Evolutionary conservation across 2,329 filamentous ascomycete species (phyloP), one percentile per base, ranked within the genome.

Genomic region (Colletotrichum orbiculare): DNA sequence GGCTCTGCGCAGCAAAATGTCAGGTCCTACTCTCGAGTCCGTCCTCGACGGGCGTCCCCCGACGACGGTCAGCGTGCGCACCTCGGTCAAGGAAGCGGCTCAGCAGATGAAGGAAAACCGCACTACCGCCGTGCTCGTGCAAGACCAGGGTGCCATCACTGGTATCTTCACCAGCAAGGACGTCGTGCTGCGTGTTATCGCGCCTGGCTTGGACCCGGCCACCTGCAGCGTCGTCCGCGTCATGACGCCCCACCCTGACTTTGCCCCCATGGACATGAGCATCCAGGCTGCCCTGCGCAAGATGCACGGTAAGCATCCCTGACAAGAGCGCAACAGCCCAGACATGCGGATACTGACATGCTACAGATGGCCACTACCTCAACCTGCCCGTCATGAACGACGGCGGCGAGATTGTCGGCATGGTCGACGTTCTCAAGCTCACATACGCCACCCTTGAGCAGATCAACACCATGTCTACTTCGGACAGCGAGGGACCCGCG

Each of bases 131-230:
- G 91, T 99, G 46, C 83, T 99, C 63, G 96, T 99, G 13, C 94
- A 97, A 80, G 96, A 99, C 77, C 93, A 97, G 78, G 94, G 95
- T 59, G 93, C 94, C 47, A 98, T 99, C 75, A 99, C 96, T 58
- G 96, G 96, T 80, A 99, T 99, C 75, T 99, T 99, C 77, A 99
- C 96, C 65, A 98, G 96, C 83, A 99, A 99, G 83, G 96, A 99
- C 81, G 95, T 99, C 54, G 96, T 99, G 64, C 86, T 99, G 64
- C 93, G 96, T 78, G 96, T 99, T 66, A 99, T 99, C 80, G 96
- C 96, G 59, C 96, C 96, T 54, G 96, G 96, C 15, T 86, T 99
- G 65, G 96, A 99, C 77, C 96, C 96, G 49, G 86, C 89, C 66
- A 98, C 91, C 74, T 99, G 96, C 86, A 98, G 95, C 76, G 96